Evolutionary conservation across 202 grass and related monocot genomes (phyloP), one percentile per base, ranked within the genome.

Genomic region (Digitaria exilis): DNA sequence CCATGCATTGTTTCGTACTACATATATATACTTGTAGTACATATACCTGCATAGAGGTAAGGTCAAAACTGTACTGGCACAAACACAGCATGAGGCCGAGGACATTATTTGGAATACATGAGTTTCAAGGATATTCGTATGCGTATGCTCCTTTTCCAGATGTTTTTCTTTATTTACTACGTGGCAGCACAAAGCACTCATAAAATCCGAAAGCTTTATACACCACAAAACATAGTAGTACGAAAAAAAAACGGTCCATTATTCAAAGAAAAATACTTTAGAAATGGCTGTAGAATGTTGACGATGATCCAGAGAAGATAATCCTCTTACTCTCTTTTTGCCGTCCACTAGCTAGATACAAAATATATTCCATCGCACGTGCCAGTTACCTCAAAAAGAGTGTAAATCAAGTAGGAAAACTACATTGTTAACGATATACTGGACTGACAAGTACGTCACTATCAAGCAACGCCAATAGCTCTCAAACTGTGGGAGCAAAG

Each of bases 351-450:
- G 21, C 62, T 12, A 71, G 45, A 78, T 77, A 6, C 72, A 52
- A 61, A 82, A 55, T 69, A 57, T 68, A 78, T 58, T 67, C 71
- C 51, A 69, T 22, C 4, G 39, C 71, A 87, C 73, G 79, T 87
- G 73, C 19, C 16, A 30, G 65, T 82, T 63, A 61, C 58, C 49
- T 61, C 21, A 4, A 34, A 60, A 62, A 77, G 54, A 62, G 42
- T 62, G 50, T 44, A 78, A 78, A 64, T 41, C 19, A 72, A 83
- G 19, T n/a, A 21, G 9, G 44, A 24, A 26, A 83, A 69, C 14
- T 39, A 49, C 34, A 49, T 3, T 28, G n/a, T 67, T 76, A 86
- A 49, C 19, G 21, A 62, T 82, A n/a, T n/a, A n/a, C n/a, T n/a
- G n/a, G n/a, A n/a, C n/a, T 42, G 52, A 78, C 79, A 71, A 72